These are phyloP conservation scores for Parasarocladium wereldwijsianum DNA, from an alignment of 2,329 filamentous ascomycete species.

Conservation along the genomic window DNA sequence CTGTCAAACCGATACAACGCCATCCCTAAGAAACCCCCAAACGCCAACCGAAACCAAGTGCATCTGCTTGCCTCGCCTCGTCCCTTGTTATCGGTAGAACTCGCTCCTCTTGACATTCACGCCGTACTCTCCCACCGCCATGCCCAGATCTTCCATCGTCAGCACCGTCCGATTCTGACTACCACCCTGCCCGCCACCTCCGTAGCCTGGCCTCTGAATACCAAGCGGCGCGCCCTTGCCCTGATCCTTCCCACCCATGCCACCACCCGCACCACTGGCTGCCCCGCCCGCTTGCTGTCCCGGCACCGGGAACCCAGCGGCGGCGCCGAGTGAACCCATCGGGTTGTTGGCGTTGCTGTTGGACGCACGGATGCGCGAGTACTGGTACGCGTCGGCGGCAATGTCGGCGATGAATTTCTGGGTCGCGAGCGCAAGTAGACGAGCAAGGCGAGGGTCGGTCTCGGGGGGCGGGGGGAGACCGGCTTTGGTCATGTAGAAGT, in stretches of 20 bases:
- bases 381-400: constrained; percentile 94
- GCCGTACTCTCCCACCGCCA: constrained; percentile 95
- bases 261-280: constrained; percentile 16
- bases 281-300: constrained; percentile 41
- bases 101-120: constrained; percentile 96
- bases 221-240: constrained; percentile 48
- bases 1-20: constrained; percentile 13
- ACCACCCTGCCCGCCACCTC: constrained; percentile 77
- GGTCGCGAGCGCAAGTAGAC: constrained; percentile 89
- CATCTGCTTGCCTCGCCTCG: constrained; percentile 2
- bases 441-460: constrained; percentile 78
- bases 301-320: constrained; percentile 51
- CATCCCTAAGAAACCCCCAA: neutral
- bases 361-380: constrained; percentile 86
- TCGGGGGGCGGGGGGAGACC: constrained; percentile 86
- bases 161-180: constrained; percentile 85
- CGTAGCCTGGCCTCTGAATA: constrained; percentile 65
- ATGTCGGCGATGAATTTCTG: constrained; percentile 99
- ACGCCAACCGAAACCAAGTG: constrained; percentile 6
- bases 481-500: constrained; percentile 94
- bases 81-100: constrained; percentile 59
- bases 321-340: constrained; percentile 72
- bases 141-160: constrained; percentile 96
- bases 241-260: constrained; percentile 40
- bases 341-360: constrained; percentile 77